Percentiles rank a stretch among this genome's conserved stretches.
phyloP scores from a whole-genome alignment of 192 early-diverging fungal species.

The Haplosporangium gracile region DNA sequence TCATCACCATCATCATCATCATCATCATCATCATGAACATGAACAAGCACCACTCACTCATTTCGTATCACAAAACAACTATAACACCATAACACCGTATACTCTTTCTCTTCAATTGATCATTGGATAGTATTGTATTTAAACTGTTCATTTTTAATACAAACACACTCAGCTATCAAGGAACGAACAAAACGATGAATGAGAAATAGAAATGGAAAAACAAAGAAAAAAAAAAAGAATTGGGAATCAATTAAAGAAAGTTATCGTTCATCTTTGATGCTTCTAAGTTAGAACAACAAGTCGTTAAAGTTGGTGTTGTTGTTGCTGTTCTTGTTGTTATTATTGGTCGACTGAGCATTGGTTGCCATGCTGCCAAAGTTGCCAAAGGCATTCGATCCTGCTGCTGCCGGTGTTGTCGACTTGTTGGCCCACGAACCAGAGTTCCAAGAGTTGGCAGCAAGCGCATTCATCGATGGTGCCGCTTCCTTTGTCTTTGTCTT shows the following conservation, averaged over 20 bases:
- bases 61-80: too few species aligned
- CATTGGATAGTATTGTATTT: too few species aligned
- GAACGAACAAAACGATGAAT: not conserved
- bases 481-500: slow-evolving; percentile 65
- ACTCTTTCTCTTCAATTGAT: too few species aligned
- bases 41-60: too few species aligned
- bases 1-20: too few species aligned
- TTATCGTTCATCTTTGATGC: not conserved
- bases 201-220: not conserved
- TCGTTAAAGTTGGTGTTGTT: slow-evolving; percentile 39
- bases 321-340: slow-evolving; percentile 26
- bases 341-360: slow-evolving; percentile 17
- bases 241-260: not conserved
- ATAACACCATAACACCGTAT: too few species aligned
- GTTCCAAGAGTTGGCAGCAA: slow-evolving; percentile 57
- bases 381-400: slow-evolving; percentile 29
- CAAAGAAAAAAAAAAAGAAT: not conserved
- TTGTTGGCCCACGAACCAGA: slow-evolving; percentile 53
- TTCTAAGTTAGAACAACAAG: slow-evolving; percentile 19
- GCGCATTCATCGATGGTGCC: slow-evolving; percentile 72
- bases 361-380: slow-evolving; percentile 33
- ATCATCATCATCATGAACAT: too few species aligned
- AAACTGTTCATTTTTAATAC: too few species aligned
- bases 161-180: too few species aligned
- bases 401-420: slow-evolving; percentile 23